Evolutionary conservation across 768 basidiomycete species (phyloP), one percentile per base, ranked within the genome.

Genomic region (Phylloporus sp.): DNA sequence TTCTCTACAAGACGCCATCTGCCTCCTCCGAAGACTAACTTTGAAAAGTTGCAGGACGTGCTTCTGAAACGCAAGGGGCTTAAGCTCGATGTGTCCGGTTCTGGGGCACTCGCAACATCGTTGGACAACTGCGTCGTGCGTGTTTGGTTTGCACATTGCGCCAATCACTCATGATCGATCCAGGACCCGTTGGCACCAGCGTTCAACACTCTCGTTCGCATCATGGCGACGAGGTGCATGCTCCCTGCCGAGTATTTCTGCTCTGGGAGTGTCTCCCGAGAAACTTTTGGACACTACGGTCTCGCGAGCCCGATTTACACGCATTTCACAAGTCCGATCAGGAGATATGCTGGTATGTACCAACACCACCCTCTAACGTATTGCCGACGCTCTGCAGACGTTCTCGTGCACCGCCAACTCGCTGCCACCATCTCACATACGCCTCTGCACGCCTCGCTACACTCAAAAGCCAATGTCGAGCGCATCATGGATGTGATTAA

Each of bases 181-280:
- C 34, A 95, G 93, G 93, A 97, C 63, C 78, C 86, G 0, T 68
- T 71, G 16, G 84, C 92, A 60, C 90, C 94, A 0, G 85, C 91
- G 1, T 98, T 99, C 77, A 99, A 98, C 61, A 98, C 94, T 0
- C 80, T 98, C 16, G 95, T 99, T 32, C 85, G 97, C 36, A 98
- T 99, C 69, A 97, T 99, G 95, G 95, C 97, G 3, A 98, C 95
- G 4, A 78, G 97, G 27, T 97, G 97, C 68, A 99, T 99, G 97
- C 77, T 97, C 23, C 86, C 95, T 0, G 97, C 97, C 18, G 97
- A 99, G 67, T 99, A 99, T 69, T 97, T 98, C 73, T 92, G 90
- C 66, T 90, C 95, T 0, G 95, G 97, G 9, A 94, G 92, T 59
- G 93, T 97, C 3, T 82, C 86, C 0, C 81, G 86, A 44, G 94